phyloP scores from a whole-genome alignment of 768 basidiomycete genomes.

The Trametes elegans region DNA sequence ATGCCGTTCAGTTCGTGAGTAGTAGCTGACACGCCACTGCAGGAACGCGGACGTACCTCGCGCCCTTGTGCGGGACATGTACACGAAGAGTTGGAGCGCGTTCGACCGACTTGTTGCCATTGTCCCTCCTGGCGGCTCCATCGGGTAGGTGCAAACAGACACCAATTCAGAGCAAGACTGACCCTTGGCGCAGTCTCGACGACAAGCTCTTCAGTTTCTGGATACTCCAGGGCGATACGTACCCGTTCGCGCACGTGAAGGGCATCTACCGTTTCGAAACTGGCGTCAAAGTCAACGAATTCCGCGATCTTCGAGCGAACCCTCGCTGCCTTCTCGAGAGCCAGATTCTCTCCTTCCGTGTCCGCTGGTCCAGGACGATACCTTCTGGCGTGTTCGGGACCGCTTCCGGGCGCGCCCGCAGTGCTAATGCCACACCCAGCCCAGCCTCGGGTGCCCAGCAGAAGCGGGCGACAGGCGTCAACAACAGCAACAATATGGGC shows the following conservation, averaged over 20 bases:
- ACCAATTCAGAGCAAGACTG: background rate
- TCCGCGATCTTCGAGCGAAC: constrained; percentile 85
- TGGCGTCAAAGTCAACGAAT: constrained; percentile 84
- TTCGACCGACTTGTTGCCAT: constrained; percentile 87
- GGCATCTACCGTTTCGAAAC: constrained; percentile 88
- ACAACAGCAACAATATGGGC: constrained; percentile 48
- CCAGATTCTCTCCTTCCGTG: constrained; percentile 77
- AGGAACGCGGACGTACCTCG: constrained; percentile 86
- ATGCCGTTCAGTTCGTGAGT: background rate
- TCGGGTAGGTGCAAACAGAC: constrained; percentile 54
- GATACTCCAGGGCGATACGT: constrained; percentile 77
- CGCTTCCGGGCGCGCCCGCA: constrained; percentile 31
- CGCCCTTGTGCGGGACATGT: constrained; percentile 84
- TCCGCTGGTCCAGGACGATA: constrained; percentile 76
- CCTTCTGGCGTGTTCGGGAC: constrained; percentile 65
- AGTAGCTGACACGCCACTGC: background rate
- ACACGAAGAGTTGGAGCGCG: constrained; percentile 91
- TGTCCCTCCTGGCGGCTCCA: constrained; percentile 87
- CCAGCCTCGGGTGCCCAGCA: constrained; percentile 19
- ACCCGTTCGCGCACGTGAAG: constrained; percentile 75
- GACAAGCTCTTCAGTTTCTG: constrained; percentile 92
- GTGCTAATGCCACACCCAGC: constrained; percentile 26
- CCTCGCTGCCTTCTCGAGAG: constrained; percentile 83
- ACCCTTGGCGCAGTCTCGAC: constrained; percentile 56
- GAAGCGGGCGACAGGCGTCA: constrained; percentile 17